Conservation (phyloP, 2,329 filamentous ascomycete species). For the Metarhizium humberi region DNA sequence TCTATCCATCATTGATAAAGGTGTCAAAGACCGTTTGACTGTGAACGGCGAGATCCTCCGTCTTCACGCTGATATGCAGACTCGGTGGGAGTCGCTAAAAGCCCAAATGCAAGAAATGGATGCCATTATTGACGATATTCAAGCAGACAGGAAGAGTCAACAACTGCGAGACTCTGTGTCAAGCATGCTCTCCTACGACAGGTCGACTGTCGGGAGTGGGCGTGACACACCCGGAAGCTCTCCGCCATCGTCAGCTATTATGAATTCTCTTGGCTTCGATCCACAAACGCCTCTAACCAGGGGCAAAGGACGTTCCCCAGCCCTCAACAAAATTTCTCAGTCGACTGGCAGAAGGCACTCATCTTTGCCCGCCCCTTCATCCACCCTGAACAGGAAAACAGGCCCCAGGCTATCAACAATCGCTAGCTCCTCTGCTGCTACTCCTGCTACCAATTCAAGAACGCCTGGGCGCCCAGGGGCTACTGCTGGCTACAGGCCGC, state of each 20-base stretch:
- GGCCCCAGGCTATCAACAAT: constrained; percentile 36
- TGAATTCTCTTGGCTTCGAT: constrained; percentile 44
- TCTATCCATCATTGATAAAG: constrained; percentile 85
- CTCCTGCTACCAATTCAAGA: constrained; percentile 26
- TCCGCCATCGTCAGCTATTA: constrained; percentile 51
- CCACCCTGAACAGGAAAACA: constrained; percentile 31
- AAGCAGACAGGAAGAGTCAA: constrained; percentile 53
- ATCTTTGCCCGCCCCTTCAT: constrained; percentile 36
- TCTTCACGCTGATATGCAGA: constrained; percentile 74
- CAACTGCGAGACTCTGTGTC: constrained; percentile 88
- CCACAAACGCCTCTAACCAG: constrained; percentile 34
- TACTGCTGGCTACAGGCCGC: constrained; percentile 48
- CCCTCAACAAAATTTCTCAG: constrained; percentile 32
- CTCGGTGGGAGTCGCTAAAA: constrained; percentile 71
- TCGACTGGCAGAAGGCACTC: constrained; percentile 36
- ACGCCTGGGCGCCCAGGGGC: constrained; percentile 35
- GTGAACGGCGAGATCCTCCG: constrained; percentile 93
- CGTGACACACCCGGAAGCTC: constrained; percentile 63
- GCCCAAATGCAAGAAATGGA: constrained; percentile 72
- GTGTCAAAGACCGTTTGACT: constrained; percentile 89
- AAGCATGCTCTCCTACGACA: constrained; percentile 78
- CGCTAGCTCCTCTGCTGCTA: constrained; percentile 41
- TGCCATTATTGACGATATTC: constrained; percentile 61
- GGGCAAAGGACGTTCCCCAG: constrained; percentile 38
- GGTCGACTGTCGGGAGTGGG: constrained; percentile 59